Conservation (phyloP, 768 basidiomycete genomes). For the Royoungia palumana region DNA sequence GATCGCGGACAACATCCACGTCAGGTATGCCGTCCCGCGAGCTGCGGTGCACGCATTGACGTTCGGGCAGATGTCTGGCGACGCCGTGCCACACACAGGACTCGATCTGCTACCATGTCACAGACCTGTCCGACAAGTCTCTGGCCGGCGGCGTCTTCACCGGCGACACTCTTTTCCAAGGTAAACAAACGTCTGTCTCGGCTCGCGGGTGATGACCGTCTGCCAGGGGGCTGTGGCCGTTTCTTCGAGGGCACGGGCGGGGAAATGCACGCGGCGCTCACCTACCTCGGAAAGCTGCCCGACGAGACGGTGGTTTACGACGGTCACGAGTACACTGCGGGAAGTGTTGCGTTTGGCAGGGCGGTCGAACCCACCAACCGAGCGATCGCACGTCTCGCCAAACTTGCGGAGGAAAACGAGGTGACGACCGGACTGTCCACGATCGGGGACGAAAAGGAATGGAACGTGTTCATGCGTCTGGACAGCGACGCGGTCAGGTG, state of each 20-base stretch:
- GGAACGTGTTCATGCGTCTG: constrained; percentile 95
- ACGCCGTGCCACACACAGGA: constrained; percentile 96
- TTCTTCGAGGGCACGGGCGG: constrained; percentile 87
- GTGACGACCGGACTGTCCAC: constrained; percentile 80
- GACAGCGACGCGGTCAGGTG: constrained; percentile 60
- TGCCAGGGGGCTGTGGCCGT: constrained; percentile 77
- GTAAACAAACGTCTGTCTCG: constrained; percentile 3
- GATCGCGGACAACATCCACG: constrained; percentile 58
- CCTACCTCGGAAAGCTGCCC: constrained; percentile 68
- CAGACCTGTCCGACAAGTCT: constrained; percentile 39
- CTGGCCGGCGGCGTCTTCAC: constrained; percentile 85
- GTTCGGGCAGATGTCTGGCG: constrained; percentile 60
- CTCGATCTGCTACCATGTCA: constrained; percentile 88
- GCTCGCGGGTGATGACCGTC: not conserved
- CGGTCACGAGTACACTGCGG: constrained; percentile 89
- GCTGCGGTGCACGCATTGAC: constrained; percentile 3
- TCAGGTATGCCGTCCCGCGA: constrained; percentile 47
- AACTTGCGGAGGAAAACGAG: constrained; percentile 55
- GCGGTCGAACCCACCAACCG: constrained; percentile 60
- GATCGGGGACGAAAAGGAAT: constrained; percentile 89
- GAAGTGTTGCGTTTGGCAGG: constrained; percentile 69
- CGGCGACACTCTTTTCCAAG: constrained; percentile 86
- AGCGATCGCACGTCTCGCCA: constrained; percentile 55
- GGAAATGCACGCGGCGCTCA: constrained; percentile 77
- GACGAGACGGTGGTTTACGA: constrained; percentile 77